Base-by-base conservation (phyloP, 192 early-diverging fungal genomes). In the Anaeromyces robustus region DNA sequence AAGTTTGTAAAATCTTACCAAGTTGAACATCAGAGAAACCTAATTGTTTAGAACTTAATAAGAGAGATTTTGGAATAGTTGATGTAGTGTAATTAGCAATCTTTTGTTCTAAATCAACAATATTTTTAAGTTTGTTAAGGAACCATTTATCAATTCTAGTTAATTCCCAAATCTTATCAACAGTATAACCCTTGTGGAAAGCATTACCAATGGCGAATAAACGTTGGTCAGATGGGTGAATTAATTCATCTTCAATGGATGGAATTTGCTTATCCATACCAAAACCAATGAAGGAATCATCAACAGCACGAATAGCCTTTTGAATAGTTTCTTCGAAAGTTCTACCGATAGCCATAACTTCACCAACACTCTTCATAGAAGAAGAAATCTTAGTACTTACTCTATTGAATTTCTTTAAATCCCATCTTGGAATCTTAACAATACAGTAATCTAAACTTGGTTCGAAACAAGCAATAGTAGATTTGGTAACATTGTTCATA, bases 271-370 rank as follows among this genome's bases (percentile, higher is more conserved):
- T 31, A 11, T 34, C 78, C 30, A 39, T 78, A 39, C 78, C 78
- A 19, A 97, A 98, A 18, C 96, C 96, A 82, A 88, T 89, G 81
- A 97, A 92, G 84, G 90, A 90, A 82, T 90, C 94, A 77, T 97
- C 95, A 18, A 97, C 96, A 59, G 94, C 92, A 30, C 93, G 92
- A 80, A 96, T 95, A 68, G 96, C 97, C 88, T 99, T 96, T 87
- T 98, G 96, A 81, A 99, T 93, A 19, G 94, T 96, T 87, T 99
- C 97, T 88, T 99, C 96, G 81, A 97, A 99, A 78, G 93, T 99
- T 79, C 97, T 89, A 16, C 97, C 97, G 80, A 99, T 94, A 14
- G 95, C 92, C 97, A 98, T 99, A 37, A 99, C 97, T 86, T 99
- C 97, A 77, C 97, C 96, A 29, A 99, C 97, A 77, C 90, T 92